These are phyloP conservation scores for Diplodia mutila DNA, from an alignment of 2,329 filamentous ascomycete genomes.

Conservation along the genomic window DNA sequence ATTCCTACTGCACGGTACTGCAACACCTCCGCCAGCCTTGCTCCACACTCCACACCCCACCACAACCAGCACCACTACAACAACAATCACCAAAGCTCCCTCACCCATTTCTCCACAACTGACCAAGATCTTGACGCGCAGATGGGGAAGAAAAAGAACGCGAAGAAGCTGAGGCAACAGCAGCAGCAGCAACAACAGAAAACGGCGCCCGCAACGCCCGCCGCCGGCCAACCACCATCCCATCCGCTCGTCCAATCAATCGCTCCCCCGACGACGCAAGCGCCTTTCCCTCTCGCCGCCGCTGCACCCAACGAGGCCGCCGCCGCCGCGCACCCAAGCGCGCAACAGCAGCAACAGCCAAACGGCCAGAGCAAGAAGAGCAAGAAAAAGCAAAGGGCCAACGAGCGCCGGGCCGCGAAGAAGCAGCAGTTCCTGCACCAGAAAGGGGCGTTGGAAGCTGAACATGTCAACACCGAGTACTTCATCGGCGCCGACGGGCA, in stretches of 20 bases:
- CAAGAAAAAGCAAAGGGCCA: neutral
- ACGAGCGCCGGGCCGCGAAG: neutral
- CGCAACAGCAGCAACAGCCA: neutral
- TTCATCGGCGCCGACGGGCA: neutral
- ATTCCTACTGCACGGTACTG: conserved; percentile 11
- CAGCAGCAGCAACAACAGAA: neutral
- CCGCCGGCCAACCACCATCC: neutral
- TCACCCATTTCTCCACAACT: neutral
- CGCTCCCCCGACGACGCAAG: neutral
- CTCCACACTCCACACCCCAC: neutral
- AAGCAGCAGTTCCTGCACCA: neutral
- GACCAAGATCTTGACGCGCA: neutral
- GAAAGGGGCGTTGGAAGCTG: neutral
- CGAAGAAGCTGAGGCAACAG: conserved; percentile 15
- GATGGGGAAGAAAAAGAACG: conserved; percentile 24
- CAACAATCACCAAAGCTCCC: too few species aligned
- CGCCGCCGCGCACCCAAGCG: neutral
- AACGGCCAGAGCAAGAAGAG: neutral
- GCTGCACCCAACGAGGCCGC: neutral
- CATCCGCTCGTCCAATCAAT: neutral
- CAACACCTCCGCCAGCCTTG: conserved; percentile 1
- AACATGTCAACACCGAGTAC: neutral
- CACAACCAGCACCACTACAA: too few species aligned
- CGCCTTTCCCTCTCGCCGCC: neutral
- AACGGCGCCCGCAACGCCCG: neutral